A percentile compares a stretch with the other conserved stretches of the same genome.
These are phyloP conservation scores for Fusarium sp. DNA, from an alignment of 2,329 filamentous ascomycete genomes.

Conservation along the genomic window DNA sequence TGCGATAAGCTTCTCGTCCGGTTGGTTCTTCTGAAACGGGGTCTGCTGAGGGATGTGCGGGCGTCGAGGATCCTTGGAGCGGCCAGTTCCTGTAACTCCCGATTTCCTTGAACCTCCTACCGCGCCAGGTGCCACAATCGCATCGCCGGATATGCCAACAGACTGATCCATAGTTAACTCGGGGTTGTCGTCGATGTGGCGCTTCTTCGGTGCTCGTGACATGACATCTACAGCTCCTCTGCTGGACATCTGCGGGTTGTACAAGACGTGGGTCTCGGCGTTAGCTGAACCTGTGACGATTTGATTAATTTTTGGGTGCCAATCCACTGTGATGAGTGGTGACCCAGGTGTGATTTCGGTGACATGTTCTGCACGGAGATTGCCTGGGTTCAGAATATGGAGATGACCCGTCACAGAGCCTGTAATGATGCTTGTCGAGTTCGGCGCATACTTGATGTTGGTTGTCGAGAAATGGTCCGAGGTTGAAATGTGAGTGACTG, in stretches of 20 bases:
- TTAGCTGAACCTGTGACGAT: slow-evolving; percentile 95
- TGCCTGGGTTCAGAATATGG: slow-evolving; percentile 94
- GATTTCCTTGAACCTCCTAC: slow-evolving; percentile 66
- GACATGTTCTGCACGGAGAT: slow-evolving; percentile 84
- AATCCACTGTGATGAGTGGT: slow-evolving; percentile 85
- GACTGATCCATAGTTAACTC: slow-evolving; percentile 86
- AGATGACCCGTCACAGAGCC: slow-evolving; percentile 88
- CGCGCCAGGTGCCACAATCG: slow-evolving; percentile 78
- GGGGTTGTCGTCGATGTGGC: slow-evolving; percentile 94
- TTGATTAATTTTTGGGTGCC: slow-evolving; percentile 96
- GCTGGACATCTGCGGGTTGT: slow-evolving; percentile 84
- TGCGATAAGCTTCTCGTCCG: slow-evolving; percentile 89
- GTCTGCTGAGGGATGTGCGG: slow-evolving; percentile 89
- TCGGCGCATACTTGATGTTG: slow-evolving; percentile 91
- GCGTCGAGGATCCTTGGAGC: slow-evolving; percentile 80
- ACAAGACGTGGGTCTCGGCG: slow-evolving; percentile 88
- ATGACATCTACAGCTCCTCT: slow-evolving; percentile 90
- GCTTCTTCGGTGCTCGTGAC: slow-evolving; percentile 92
- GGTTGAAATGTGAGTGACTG: slow-evolving; percentile 82
- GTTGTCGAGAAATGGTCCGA: slow-evolving; percentile 85
- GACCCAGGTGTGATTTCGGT: slow-evolving; percentile 90
- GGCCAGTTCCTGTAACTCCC: slow-evolving; percentile 83
- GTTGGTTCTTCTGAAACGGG: slow-evolving; percentile 90
- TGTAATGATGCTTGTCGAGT: slow-evolving; percentile 85
- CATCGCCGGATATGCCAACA: slow-evolving; percentile 84